Evolutionary conservation across 2,329 filamentous ascomycete species (phyloP).

Genomic region (Magnaporthiopsis rhizophila): DNA sequence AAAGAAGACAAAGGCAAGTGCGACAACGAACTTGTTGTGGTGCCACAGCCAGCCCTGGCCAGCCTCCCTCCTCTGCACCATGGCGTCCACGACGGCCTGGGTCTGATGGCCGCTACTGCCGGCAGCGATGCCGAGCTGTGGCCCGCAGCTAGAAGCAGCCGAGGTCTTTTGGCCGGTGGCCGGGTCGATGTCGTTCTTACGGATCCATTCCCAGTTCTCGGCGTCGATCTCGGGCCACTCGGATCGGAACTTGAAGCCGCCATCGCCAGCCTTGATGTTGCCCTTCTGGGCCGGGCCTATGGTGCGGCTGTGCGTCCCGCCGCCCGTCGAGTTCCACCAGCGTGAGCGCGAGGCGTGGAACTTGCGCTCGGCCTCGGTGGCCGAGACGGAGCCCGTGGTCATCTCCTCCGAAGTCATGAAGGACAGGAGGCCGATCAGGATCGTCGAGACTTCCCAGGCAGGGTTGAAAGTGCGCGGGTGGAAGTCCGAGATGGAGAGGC

Average conservation of each 20-base stretch:
- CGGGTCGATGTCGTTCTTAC: slow-evolving; percentile 69
- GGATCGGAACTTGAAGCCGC: slow-evolving; percentile 77
- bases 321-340: slow-evolving; percentile 97
- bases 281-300: slow-evolving; percentile 52
- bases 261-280: slow-evolving; percentile 86
- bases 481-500: slow-evolving; percentile 94
- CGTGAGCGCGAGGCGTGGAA: slow-evolving; percentile 68
- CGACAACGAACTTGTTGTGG: slow-evolving; percentile 69
- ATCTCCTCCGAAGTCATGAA: slow-evolving; percentile 99
- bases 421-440: slow-evolving; percentile 83
- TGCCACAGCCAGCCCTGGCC: slow-evolving; percentile 70
- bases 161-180: slow-evolving; percentile 62
- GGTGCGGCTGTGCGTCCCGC: slow-evolving; percentile 58
- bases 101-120: slow-evolving; percentile 55
- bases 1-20: slow-evolving; percentile 61
- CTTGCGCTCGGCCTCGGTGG: slow-evolving; percentile 67
- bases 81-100: slow-evolving; percentile 69
- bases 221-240: slow-evolving; percentile 87
- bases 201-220: slow-evolving; percentile 91
- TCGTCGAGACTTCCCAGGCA: slow-evolving; percentile 96
- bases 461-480: slow-evolving; percentile 98
- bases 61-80: slow-evolving; percentile 66
- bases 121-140: slow-evolving; percentile 52
- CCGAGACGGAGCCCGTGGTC: slow-evolving; percentile 85
- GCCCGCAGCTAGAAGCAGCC: slow-evolving; percentile 37